Base-by-base conservation (phyloP, 371 early-diverging fungal genomes). In the Mucor plumbeus region DNA sequence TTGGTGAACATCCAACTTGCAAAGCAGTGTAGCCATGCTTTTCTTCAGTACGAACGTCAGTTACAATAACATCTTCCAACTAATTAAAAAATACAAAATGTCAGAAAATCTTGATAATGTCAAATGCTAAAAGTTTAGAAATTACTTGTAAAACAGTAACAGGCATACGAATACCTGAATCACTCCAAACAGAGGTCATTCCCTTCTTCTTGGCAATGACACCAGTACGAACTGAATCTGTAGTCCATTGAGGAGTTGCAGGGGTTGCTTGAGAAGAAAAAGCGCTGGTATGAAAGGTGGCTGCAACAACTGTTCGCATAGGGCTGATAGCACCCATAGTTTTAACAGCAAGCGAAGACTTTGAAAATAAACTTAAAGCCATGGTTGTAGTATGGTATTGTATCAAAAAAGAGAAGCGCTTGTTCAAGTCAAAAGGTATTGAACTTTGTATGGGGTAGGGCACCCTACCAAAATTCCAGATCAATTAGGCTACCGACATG, bases 181-280 rank as follows among this genome's bases (percentile, higher is more conserved):
- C 95, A 76, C 95, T 94, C 95, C 96, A 98, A 69, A 96, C 80
- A 35, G 90, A 88, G 33, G 94, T 91, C 98, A 98, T 98, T 33
- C 99, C 99, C 77, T 88, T 86, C 83, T 98, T 98, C 60, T 86
- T 78, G 40, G 91, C 98, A 71, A 98, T 88, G 14, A 94, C 83
- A 50, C 99, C 99, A 56, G 87, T 82, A 53, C 90, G 83, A 69
- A 83, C 61, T 47, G 89, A 87, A 48, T 81, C 59, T 41, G 74
- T 63, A 15, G 76, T 72, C 81, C 81, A 83, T 41, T 76, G 59
- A 50, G 80, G 38, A 17, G 76, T 36, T 39, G 74, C 61, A 35
- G 64, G 61, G 26, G 69, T 67, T 64, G 78, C 75, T 64, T 72
- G 75, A 54, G 68, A 72, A 40, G 54, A 19, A 5, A 64, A 31